These are phyloP conservation scores for Xylariaceae sp. DNA, from an alignment of 2,329 filamentous ascomycete genomes.

Conservation along the genomic window DNA sequence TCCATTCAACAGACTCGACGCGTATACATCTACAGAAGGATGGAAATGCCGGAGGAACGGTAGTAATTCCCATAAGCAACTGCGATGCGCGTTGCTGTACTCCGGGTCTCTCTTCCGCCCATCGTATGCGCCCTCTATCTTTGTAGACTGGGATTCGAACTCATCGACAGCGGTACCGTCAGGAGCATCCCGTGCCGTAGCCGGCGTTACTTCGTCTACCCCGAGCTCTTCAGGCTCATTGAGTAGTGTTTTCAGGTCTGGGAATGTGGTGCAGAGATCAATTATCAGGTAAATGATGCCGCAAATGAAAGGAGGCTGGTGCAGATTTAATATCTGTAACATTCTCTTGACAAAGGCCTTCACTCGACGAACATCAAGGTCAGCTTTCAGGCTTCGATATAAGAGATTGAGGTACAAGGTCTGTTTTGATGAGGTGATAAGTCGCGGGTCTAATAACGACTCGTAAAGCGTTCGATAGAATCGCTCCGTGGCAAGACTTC, in stretches of 20 bases:
- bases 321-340: constrained; percentile 82
- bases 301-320: constrained; percentile 90
- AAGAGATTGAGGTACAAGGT: constrained; percentile 92
- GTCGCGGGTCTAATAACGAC: constrained; percentile 85
- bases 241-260: constrained; percentile 76
- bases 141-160: constrained; percentile 21
- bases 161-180: constrained; percentile 26
- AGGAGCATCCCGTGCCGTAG: constrained; percentile 48
- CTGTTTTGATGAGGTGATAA: constrained; percentile 91
- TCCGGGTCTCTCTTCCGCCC: constrained; percentile 89
- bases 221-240: constrained; percentile 79
- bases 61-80: constrained; percentile 90
- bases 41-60: constrained; percentile 85
- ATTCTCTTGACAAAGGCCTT: constrained; percentile 96
- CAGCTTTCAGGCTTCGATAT: constrained; percentile 84
- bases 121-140: constrained; percentile 64
- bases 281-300: constrained; percentile 88
- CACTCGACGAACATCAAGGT: constrained; percentile 86
- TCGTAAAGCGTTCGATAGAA: constrained; percentile 97
- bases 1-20: constrained; percentile 69
- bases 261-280: constrained; percentile 78
- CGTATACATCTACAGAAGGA: constrained; percentile 86
- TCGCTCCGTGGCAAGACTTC: constrained; percentile 81
- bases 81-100: constrained; percentile 89
- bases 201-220: constrained; percentile 66